These are phyloP conservation scores for Leishmania major DNA, from an alignment of 208 protist genomes.

Conservation along the genomic window DNA sequence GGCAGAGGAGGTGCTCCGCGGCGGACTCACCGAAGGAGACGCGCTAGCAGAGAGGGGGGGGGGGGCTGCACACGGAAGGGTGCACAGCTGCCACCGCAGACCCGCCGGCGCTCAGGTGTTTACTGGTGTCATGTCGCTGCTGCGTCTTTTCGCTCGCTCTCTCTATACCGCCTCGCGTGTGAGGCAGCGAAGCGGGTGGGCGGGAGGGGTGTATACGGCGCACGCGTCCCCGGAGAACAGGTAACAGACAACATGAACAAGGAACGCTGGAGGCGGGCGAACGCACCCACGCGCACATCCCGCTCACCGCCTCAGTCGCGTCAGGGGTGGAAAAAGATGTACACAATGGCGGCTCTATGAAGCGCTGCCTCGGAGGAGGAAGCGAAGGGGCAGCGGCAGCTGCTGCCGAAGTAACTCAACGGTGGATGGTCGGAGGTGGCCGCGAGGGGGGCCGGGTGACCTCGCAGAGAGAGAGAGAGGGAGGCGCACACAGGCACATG, in stretches of 20 bases:
- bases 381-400: neutral
- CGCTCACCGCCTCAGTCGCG: neutral
- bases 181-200: neutral
- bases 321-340: neutral
- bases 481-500: neutral
- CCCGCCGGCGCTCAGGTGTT: neutral
- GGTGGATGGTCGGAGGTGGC: neutral
- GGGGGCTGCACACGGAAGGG: neutral
- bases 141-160: neutral
- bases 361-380: neutral
- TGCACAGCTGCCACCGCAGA: neutral
- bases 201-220: neutral
- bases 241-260: neutral
- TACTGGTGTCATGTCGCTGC: neutral
- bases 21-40: neutral
- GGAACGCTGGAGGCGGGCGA: neutral
- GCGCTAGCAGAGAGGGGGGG: neutral
- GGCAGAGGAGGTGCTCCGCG: neutral
- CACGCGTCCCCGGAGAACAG: neutral
- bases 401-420: neutral
- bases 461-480: neutral
- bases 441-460: neutral
- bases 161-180: neutral
- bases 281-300: neutral
- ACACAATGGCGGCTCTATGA: neutral